Evolutionary conservation across 2,329 filamentous ascomycete species (phyloP), one percentile per base, ranked within the genome.

Genomic region (Aspergillus fumigatus): DNA sequence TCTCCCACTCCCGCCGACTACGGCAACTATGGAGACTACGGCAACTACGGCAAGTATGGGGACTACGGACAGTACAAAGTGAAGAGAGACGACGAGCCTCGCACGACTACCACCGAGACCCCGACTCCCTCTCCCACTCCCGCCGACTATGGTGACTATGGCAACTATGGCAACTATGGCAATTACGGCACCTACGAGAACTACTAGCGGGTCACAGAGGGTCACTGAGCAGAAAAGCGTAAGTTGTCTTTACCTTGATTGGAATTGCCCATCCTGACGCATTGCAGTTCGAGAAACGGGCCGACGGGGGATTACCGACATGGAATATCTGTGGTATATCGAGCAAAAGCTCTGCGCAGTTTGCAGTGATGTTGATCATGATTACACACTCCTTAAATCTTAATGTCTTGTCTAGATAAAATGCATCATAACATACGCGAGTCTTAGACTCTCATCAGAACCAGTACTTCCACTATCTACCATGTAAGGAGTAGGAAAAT

Each of bases 11-110:
- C n/a, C n/a, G 21, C 21, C 2, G 3, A 23, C 21, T 23, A 23
- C 21, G 21, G 21, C 1, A 3, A 23, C 21, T 23, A 23, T 3
- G 55, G 53, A 1, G 56, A 29, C 8, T 64, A 63, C n/a, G 57
- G 48, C 9, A 56, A 58, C 40, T 65, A 65, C 50, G 64, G 56
- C 8, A 47, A 60, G 23, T 64, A 65, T 45, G 62, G 58, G 23
- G 29, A 10, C 26, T 56, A 56, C 19, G 50, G 29, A 23, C 29
- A 50, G 17, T 59, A 59, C 27, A 32, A 53, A 3, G 35, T 49
- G 29, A 54, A 51, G 48, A 23, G 54, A 8, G 54, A 56, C 23
- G 54, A 21, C 3, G 45, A 56, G 19, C 40, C 52, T 43, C 26
- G 23, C 11, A 8, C 49, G 2, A 23, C 21, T 0, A 7, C 55